Evolutionary conservation across 1,139 yeast species (phyloP).

Genomic region (Williopsis jadinii): DNA sequence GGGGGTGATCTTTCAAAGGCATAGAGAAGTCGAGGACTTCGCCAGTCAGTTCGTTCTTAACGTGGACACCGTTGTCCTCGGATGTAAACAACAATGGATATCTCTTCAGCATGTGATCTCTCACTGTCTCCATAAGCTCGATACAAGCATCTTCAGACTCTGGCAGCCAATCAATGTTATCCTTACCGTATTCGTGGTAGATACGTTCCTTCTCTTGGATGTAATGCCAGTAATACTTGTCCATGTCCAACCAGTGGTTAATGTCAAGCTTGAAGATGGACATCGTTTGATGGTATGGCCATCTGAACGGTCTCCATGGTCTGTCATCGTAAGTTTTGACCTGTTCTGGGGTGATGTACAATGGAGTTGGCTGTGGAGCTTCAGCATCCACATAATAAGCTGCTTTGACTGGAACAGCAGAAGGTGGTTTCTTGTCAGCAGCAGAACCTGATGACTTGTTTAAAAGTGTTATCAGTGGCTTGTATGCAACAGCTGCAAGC

Average conservation of each 20-base stretch:
- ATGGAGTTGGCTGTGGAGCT: slow-evolving; percentile 50
- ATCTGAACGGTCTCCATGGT: slow-evolving; percentile 77
- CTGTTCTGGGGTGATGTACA: slow-evolving; percentile 60
- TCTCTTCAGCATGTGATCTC: slow-evolving; percentile 50
- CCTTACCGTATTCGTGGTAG: slow-evolving; percentile 49
- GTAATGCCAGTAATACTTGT: slow-evolving; percentile 62
- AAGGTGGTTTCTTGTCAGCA: slow-evolving; percentile 1
- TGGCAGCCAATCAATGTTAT: slow-evolving; percentile 61
- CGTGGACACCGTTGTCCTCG: slow-evolving; percentile 39
- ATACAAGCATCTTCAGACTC: slow-evolving; percentile 57
- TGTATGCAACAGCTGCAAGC: slow-evolving; percentile 6
- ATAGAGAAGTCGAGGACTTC: slow-evolving; percentile 52
- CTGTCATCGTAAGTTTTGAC: slow-evolving; percentile 61
- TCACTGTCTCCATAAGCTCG: slow-evolving; percentile 59
- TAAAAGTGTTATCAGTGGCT: slow-evolving; percentile 6
- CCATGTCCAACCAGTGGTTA: slow-evolving; percentile 78
- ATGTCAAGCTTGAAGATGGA: slow-evolving; percentile 61
- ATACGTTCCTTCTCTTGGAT: slow-evolving; percentile 56
- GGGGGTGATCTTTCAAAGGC: slow-evolving; percentile 59
- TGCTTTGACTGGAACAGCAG: slow-evolving; percentile 8
- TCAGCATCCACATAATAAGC: slow-evolving; percentile 27
- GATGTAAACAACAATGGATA: slow-evolving; percentile 58
- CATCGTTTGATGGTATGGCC: slow-evolving; percentile 82
- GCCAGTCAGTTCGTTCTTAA: slow-evolving; percentile 54
- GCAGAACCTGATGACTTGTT: background rate